A percentile compares a stretch with the other conserved stretches of the same genome.
These are phyloP conservation scores for Aureobasidium sp. DNA, from an alignment of 2,329 filamentous ascomycete genomes.

Conservation along the genomic window DNA sequence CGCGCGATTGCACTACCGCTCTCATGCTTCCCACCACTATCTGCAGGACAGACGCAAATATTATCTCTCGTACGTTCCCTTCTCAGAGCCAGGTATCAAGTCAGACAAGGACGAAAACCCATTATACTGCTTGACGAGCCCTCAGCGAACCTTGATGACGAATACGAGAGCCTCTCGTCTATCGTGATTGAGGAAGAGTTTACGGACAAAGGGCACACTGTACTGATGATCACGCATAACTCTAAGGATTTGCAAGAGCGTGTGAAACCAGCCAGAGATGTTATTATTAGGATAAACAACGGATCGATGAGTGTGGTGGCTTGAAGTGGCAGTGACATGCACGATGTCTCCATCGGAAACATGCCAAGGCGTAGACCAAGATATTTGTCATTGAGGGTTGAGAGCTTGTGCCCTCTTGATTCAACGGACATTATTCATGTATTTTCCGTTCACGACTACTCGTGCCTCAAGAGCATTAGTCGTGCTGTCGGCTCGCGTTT, in stretches of 20 bases:
- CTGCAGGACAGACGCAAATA: constrained; percentile 42
- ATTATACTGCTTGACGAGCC: constrained; percentile 32
- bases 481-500: neutral
- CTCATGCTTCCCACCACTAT: constrained; percentile 16
- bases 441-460: neutral
- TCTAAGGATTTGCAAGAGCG: constrained; percentile 23
- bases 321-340: neutral
- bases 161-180: neutral
- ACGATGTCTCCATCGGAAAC: neutral
- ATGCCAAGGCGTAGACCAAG: neutral
- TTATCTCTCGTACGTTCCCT: constrained; percentile 41
- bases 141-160: constrained; percentile 10
- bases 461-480: neutral
- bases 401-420: neutral
- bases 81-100: constrained; percentile 26
- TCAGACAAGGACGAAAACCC: neutral
- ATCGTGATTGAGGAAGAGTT: constrained; percentile 30
- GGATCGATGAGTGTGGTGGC: neutral
- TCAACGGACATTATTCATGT: neutral
- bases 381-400: neutral
- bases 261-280: neutral
- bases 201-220: constrained; percentile 40
- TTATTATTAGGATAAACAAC: neutral
- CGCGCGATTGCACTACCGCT: constrained; percentile 16
- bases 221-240: constrained; percentile 50